Percentiles rank a stretch among this genome's conserved stretches.
Conservation (phyloP, 495 filamentous ascomycete species). For the Melanomma pulvis-pyrius region DNA sequence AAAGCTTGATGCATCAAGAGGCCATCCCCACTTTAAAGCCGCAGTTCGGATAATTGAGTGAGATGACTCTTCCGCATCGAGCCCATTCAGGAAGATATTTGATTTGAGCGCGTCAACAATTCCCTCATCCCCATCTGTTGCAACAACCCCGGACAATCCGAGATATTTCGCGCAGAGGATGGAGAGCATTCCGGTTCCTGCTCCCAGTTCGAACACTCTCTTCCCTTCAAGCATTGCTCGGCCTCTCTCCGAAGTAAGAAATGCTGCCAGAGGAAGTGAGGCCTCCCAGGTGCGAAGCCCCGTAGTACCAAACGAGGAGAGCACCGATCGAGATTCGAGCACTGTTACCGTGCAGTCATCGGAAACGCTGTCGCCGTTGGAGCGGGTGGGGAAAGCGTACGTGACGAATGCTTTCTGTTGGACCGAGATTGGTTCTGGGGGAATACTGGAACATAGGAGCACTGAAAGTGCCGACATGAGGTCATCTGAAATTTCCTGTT, state of each 20-base stretch:
- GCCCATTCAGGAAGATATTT: conserved; percentile 68
- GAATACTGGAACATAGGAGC: conserved; percentile 62
- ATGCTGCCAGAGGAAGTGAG: conserved; percentile 79
- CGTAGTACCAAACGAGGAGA: conserved; percentile 77
- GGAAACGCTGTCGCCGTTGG: background rate
- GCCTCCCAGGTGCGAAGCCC: conserved; percentile 94
- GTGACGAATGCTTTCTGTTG: conserved; percentile 77
- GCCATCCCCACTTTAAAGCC: conserved; percentile 62
- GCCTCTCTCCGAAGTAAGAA: conserved; percentile 52
- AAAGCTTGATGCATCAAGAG: conserved; percentile 27
- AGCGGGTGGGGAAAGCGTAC: conserved; percentile 53
- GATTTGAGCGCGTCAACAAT: conserved; percentile 70
- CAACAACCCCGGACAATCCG: conserved; percentile 62
- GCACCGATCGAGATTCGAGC: conserved; percentile 71
- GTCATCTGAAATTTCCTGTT: conserved; percentile 74
- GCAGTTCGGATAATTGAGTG: conserved; percentile 48
- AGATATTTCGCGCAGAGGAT: conserved; percentile 79
- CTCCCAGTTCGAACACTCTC: conserved; percentile 80
- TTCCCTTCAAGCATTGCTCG: conserved; percentile 55
- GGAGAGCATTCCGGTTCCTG: conserved; percentile 84
- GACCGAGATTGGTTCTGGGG: conserved; percentile 61
- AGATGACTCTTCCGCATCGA: conserved; percentile 43
- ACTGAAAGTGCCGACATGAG: conserved; percentile 64
- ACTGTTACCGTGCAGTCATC: conserved; percentile 53
- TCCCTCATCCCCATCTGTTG: conserved; percentile 78